Percentiles rank a stretch among this genome's conserved stretches.
Conservation (phyloP, 139 green algal species). For the Micractinium sp. region DNA sequence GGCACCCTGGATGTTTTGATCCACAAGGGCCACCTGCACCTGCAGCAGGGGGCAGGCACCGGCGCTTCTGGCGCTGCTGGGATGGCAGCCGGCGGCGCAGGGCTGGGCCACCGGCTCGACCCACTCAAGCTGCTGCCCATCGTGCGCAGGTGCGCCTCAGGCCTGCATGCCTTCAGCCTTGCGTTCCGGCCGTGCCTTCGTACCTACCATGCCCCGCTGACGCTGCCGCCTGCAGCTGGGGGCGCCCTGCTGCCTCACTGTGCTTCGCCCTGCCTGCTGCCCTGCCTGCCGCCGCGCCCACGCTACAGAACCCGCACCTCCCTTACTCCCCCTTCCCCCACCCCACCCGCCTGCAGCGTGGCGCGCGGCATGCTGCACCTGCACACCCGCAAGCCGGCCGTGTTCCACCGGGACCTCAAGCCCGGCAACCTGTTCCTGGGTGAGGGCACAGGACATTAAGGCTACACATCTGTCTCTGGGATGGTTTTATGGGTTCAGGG, state of each 20-base stretch:
- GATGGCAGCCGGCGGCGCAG: background rate
- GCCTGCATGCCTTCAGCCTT: too few relatives aligned
- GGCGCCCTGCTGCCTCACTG: too few relatives aligned
- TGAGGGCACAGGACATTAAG: background rate
- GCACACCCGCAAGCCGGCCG: slow-evolving; percentile 77
- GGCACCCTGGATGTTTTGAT: slow-evolving; percentile 61
- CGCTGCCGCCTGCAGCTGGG: too few relatives aligned
- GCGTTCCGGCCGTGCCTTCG: too few relatives aligned
- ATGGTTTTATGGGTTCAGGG: too few relatives aligned
- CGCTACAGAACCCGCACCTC: too few relatives aligned
- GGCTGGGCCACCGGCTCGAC: slow-evolving; percentile 27
- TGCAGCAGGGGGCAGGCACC: too few relatives aligned
- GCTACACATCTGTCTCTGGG: too few relatives aligned
- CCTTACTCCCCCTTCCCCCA: too few relatives aligned
- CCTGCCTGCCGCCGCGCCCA: background rate
- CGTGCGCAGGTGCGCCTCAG: slow-evolving; percentile 22
- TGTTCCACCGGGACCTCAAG: slow-evolving; percentile 82
- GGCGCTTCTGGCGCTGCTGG: background rate
- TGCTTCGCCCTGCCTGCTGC: background rate
- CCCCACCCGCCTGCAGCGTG: slow-evolving; percentile 4
- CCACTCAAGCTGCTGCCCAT: slow-evolving; percentile 57
- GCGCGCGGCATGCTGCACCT: slow-evolving; percentile 77
- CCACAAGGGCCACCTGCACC: slow-evolving; percentile 38
- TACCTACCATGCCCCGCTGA: too few relatives aligned
- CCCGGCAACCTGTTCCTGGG: slow-evolving; percentile 46